phyloP scores from a whole-genome alignment of 805 yeast species.

The Nakazawaea ernobii region DNA sequence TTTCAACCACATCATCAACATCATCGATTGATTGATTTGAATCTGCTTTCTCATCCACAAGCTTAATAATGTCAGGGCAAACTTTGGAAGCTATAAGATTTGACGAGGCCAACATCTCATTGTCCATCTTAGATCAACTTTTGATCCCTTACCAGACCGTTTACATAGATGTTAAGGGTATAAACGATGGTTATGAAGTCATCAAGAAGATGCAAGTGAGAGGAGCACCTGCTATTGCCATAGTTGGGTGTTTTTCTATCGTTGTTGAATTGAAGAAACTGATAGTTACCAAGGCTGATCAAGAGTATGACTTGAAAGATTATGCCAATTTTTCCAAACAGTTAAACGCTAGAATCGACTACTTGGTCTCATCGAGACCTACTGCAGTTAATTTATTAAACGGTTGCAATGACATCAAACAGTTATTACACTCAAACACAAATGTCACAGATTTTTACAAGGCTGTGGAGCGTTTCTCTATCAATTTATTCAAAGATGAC shows the following conservation, averaged over 20 bases:
- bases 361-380: slow-evolving; percentile 75
- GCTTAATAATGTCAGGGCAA: slow-evolving; percentile 20
- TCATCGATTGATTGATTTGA: no score
- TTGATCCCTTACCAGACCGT: slow-evolving; percentile 72
- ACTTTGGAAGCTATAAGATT: slow-evolving; percentile 65
- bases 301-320: slow-evolving; percentile 26
- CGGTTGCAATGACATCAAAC: slow-evolving; percentile 53
- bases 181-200: slow-evolving; percentile 76
- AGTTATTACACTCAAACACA: slow-evolving; percentile 18
- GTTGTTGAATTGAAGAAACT: slow-evolving; percentile 57
- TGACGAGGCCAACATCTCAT: slow-evolving; percentile 35
- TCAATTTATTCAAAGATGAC: slow-evolving; percentile 66
- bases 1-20: no score
- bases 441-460: slow-evolving; percentile 20
- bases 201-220: slow-evolving; percentile 90
- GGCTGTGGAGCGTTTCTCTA: slow-evolving; percentile 37
- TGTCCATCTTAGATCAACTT: slow-evolving; percentile 75
- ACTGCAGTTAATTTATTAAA: slow-evolving; percentile 91
- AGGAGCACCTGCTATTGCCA: slow-evolving; percentile 98
- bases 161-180: slow-evolving; percentile 55
- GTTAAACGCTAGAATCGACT: slow-evolving; percentile 48
- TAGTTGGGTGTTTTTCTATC: slow-evolving; percentile 83
- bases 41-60: no score
- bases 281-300: slow-evolving; percentile 21
- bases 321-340: slow-evolving; percentile 28